phyloP scores from a whole-genome alignment of 192 early-diverging fungal species.

The Rhizoclosmatium globosum region DNA sequence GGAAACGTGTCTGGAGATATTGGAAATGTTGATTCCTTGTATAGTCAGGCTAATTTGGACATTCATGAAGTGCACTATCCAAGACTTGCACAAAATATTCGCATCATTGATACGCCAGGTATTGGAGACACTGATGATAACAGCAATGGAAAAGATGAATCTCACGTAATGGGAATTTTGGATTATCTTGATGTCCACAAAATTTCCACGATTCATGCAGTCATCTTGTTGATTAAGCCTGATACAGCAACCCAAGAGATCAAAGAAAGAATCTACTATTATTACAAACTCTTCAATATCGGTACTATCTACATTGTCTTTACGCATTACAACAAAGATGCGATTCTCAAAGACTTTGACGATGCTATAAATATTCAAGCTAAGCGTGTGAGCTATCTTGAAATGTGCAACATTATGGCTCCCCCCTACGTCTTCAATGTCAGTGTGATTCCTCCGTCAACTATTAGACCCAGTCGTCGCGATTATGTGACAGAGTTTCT shows the following conservation, averaged over 20 bases:
- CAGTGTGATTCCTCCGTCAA: slow-evolving; percentile 7
- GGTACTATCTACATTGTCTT: slow-evolving; percentile 10
- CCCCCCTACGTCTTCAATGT: slow-evolving; percentile 15
- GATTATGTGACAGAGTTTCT: slow-evolving; percentile 15
- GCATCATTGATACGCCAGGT: slow-evolving; percentile 16
- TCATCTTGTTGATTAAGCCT: slow-evolving; percentile 15
- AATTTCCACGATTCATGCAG: slow-evolving; percentile 1
- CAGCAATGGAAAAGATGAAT: slow-evolving; percentile 1
- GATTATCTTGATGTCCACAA: background rate
- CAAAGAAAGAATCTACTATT: slow-evolving; percentile 14
- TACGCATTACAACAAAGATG: slow-evolving; percentile 7
- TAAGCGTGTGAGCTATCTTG: background rate
- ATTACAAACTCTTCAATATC: slow-evolving; percentile 17
- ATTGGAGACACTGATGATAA: slow-evolving; percentile 10
- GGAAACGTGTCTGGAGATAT: background rate
- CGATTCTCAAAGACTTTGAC: background rate
- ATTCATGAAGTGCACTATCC: slow-evolving; percentile 10
- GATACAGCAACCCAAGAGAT: background rate
- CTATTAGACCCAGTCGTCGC: background rate
- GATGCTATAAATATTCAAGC: background rate
- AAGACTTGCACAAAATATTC: background rate
- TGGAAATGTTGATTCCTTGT: background rate
- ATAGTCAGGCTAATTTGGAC: slow-evolving; percentile 11
- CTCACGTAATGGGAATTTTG: background rate
- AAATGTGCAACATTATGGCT: background rate